Base-by-base conservation (phyloP, 2,329 filamentous ascomycete species). In the Diplocarpon rosae region DNA sequence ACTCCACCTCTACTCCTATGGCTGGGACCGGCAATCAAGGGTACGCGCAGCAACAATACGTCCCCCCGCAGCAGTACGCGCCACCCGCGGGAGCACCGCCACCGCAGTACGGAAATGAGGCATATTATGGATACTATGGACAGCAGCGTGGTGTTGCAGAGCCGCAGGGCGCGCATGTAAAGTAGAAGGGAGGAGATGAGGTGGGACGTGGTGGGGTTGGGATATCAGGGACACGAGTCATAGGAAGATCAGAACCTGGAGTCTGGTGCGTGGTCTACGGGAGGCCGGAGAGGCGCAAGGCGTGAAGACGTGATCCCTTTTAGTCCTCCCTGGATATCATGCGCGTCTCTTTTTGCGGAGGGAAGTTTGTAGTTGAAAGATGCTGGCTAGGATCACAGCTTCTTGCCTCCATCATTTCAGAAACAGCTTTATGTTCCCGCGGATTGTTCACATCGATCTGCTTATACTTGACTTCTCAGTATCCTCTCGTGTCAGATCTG, bases 131-230 rank as follows among this genome's bases (percentile, higher is more conserved):
- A 4, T 56, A 56, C 40, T 48, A 52, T 35, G 50, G 47, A 5
- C 40, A 48, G 39, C 45, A 47, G 31, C 37, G 43, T 38, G 52
- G 49, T 1, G 42, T 52, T n/a, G 45, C 52, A 20, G 49, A 50
- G 32, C 54, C 53, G 27, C 30, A 43, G 37, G 42, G 43, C 35
- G 45, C 42, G 9, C 52, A 54, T 44, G 30, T 45, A 13, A 45
- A 45, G 20, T 45, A 39, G 15, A 24, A 35, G 30, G 16, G 35
- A 28, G 30, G 30, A n/a, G 16, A 29, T 29, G 29, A 12, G 17
- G 29, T 15, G 4, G 28, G 9, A 12, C 10, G 29, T 15, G 4
- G 28, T 10, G 35, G 14, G 4, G 5, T 16, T 27, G 30, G 12
- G 17, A 39, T 10, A n/a, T 24, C 2, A 31, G 1, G 13, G n/a